Conservation (phyloP, 495 filamentous ascomycete genomes). For the Trichoderma erinaceum region DNA sequence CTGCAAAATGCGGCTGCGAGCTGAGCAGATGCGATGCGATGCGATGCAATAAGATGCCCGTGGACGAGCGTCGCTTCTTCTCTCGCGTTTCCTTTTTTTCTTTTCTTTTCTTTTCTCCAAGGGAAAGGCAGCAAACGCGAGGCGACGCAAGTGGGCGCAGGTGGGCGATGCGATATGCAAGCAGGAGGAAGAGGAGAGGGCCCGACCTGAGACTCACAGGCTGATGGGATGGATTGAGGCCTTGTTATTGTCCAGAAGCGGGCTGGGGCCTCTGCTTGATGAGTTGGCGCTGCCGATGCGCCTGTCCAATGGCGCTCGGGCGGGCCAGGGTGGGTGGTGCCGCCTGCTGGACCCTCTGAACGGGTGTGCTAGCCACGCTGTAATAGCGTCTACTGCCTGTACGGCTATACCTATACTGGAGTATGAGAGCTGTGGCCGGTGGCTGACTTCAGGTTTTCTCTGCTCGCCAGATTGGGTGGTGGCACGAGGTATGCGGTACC, state of each 20-base stretch:
- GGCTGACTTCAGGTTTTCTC: too few species aligned
- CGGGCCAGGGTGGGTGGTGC: constrained; percentile 7
- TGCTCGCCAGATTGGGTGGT: too few species aligned
- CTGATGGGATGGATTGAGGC: constrained; percentile 2
- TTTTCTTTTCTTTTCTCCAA: background rate
- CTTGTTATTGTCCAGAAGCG: constrained; percentile 11
- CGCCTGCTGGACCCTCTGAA: background rate
- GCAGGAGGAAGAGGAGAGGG: background rate
- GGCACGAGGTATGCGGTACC: too few species aligned
- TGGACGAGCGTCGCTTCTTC: background rate
- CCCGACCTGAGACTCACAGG: background rate
- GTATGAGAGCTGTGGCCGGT: too few species aligned
- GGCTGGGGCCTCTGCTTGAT: constrained; percentile 16
- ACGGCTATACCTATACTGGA: too few species aligned
- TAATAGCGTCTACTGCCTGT: background rate
- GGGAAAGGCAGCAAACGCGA: background rate
- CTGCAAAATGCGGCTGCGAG: background rate
- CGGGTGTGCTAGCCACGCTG: constrained; percentile 8
- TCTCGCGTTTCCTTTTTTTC: background rate
- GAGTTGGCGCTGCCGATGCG: constrained; percentile 17
- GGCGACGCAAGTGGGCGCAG: background rate
- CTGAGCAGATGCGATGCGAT: background rate
- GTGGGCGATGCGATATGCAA: background rate
- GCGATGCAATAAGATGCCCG: background rate
- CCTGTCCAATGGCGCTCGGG: constrained; percentile 12